phyloP scores from a whole-genome alignment of 768 basidiomycete genomes.

The Dacryopinax primogenitus region DNA sequence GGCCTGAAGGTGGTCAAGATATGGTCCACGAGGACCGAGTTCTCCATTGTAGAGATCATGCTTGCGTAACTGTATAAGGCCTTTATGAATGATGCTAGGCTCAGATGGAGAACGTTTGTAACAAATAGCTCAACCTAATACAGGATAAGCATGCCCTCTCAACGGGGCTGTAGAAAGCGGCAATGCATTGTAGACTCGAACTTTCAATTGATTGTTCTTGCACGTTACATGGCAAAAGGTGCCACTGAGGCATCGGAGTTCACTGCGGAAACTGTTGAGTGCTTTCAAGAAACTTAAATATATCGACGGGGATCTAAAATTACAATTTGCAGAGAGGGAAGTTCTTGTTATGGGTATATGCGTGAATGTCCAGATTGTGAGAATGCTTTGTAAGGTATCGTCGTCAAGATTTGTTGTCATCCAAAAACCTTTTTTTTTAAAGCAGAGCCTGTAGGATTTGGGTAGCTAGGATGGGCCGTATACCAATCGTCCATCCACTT shows the following conservation, averaged over 20 bases:
- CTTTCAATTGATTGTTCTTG: background rate
- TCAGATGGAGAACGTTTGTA: background rate
- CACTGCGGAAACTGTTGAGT: no score
- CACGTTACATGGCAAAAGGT: background rate
- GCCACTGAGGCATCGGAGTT: no score
- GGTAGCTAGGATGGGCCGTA: background rate
- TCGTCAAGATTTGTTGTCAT: no score
- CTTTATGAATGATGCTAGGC: background rate
- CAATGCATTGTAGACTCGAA: background rate
- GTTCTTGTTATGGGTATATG: no score
- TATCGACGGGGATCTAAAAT: no score
- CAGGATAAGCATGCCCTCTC: background rate
- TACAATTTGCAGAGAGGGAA: no score
- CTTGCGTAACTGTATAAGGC: background rate
- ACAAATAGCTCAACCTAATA: background rate
- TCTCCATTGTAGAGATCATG: slow-evolving; percentile 1
- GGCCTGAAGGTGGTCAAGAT: slow-evolving; percentile 31
- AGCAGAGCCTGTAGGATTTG: background rate
- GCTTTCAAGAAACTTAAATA: no score
- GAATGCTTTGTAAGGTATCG: no score
- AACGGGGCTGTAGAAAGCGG: background rate
- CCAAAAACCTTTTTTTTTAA: no score
- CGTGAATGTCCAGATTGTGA: no score
- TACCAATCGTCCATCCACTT: slow-evolving; percentile 41
- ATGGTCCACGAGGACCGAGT: slow-evolving; percentile 20